phyloP scores from a whole-genome alignment of 208 protist genomes.

The Wallacemonas sp. region DNA sequence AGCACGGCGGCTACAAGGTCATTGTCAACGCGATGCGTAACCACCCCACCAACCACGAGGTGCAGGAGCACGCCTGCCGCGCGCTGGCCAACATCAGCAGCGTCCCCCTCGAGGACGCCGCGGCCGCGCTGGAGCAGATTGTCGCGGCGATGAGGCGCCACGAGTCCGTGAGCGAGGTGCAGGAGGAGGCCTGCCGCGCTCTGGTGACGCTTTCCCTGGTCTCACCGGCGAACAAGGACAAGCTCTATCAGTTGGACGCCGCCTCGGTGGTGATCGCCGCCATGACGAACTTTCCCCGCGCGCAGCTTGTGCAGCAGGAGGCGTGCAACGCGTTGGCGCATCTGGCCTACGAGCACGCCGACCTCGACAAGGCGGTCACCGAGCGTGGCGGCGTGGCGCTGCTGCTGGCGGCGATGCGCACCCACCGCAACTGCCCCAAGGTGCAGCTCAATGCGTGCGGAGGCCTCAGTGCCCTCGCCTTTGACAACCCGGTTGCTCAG shows the following conservation, averaged over 20 bases:
- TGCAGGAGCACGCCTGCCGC: conserved; percentile 90
- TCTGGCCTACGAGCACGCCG: conserved; percentile 87
- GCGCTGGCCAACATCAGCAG: conserved; percentile 89
- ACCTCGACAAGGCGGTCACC: conserved; percentile 82
- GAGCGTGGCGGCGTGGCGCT: conserved; percentile 72
- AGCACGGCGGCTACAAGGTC: conserved; percentile 76
- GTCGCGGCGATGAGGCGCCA: conserved; percentile 82
- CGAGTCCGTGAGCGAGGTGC: conserved; percentile 77
- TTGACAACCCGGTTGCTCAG: conserved; percentile 90
- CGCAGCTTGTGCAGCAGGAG: conserved; percentile 88
- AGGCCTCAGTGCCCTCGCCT: conserved; percentile 90
- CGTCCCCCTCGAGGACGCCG: conserved; percentile 52
- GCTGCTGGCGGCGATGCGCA: conserved; percentile 79
- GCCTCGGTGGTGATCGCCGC: conserved; percentile 75
- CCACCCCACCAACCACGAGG: conserved; percentile 84
- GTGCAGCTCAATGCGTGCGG: conserved; percentile 91
- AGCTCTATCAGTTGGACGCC: conserved; percentile 71
- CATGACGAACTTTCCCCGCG: conserved; percentile 73
- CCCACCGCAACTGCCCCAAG: conserved; percentile 72
- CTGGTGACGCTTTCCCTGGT: conserved; percentile 89
- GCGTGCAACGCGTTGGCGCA: conserved; percentile 92
- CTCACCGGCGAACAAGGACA: conserved; percentile 82
- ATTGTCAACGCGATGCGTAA: conserved; percentile 89
- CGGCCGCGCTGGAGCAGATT: conserved; percentile 76
- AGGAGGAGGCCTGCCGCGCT: conserved; percentile 90